Evolutionary conservation across 495 filamentous ascomycete genomes (phyloP).

Genomic region (Cercophora sp.): DNA sequence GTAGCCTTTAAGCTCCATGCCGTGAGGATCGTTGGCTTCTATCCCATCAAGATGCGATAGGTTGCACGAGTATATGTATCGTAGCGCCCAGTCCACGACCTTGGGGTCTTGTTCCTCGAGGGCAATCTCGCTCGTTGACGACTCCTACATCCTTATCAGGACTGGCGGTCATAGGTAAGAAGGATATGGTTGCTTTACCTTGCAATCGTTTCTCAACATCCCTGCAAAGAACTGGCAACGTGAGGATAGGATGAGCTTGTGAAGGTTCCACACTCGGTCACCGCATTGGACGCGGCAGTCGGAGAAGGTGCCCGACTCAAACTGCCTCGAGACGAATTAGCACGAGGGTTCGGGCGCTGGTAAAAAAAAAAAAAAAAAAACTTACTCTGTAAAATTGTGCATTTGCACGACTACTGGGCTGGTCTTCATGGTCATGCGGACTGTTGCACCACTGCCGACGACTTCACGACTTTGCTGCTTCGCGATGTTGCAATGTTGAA

Average conservation of each 20-base stretch:
- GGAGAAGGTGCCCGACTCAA: slow-evolving; percentile 4
- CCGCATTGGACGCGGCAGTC: slow-evolving; percentile 4
- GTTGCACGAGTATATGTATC: too few species aligned
- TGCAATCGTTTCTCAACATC: not conserved
- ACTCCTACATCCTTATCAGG: too few species aligned
- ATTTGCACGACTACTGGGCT: too few species aligned
- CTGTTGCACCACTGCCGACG: too few species aligned
- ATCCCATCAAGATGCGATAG: not conserved
- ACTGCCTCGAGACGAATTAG: too few species aligned
- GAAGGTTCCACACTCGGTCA: slow-evolving; percentile 1
- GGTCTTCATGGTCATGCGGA: too few species aligned
- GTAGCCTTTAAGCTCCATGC: not conserved
- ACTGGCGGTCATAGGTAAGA: not conserved
- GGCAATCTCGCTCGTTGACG: not conserved
- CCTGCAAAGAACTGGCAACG: not conserved
- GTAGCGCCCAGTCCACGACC: too few species aligned
- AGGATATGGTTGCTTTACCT: not conserved
- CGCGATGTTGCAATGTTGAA: too few species aligned
- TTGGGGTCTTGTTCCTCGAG: not conserved
- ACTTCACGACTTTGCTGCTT: too few species aligned
- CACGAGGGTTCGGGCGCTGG: too few species aligned
- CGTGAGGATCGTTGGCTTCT: not conserved
- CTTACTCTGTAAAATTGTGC: too few species aligned
- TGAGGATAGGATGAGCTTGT: not conserved
- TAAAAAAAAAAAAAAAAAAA: too few species aligned